Evolutionary conservation across 768 basidiomycete genomes (phyloP).

Genomic region (Pisolithus marmoratus): DNA sequence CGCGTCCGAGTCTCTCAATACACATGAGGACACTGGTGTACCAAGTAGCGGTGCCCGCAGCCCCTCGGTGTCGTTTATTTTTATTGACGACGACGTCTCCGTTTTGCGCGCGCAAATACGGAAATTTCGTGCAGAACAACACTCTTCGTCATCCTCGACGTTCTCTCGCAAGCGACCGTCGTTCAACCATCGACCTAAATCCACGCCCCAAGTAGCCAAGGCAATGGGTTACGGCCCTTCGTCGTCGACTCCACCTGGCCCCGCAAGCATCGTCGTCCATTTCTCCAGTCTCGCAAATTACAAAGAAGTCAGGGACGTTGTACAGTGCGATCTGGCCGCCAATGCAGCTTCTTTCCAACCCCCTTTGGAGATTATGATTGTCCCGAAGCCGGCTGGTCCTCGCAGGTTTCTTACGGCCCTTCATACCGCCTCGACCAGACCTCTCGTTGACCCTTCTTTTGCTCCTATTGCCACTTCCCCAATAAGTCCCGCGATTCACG

Average conservation of each 20-base stretch:
- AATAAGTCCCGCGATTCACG: conserved; percentile 59
- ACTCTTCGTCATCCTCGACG: conserved; percentile 30
- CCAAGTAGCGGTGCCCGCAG: conserved; percentile 21
- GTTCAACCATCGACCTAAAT: conserved; percentile 69
- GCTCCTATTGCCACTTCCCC: conserved; percentile 93
- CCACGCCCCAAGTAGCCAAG: conserved; percentile 74
- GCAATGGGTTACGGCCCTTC: conserved; percentile 34
- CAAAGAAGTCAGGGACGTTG: conserved; percentile 78
- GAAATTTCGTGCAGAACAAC: conserved; percentile 55
- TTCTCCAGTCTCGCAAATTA: conserved; percentile 90
- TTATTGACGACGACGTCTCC: conserved; percentile 89
- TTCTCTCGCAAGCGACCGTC: conserved; percentile 62
- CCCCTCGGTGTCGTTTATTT: conserved; percentile 54
- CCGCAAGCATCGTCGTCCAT: conserved; percentile 58
- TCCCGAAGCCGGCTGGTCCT: conserved; percentile 96
- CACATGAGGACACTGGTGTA: conserved; percentile 15
- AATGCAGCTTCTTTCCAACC: conserved; percentile 39
- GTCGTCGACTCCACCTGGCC: conserved; percentile 23
- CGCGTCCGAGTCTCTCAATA: conserved; percentile 7
- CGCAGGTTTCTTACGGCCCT: conserved; percentile 88
- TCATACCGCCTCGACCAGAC: conserved; percentile 83
- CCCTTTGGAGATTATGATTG: conserved; percentile 89
- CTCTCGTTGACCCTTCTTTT: conserved; percentile 87
- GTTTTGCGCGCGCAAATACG: conserved; percentile 73
- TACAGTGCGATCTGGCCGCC: conserved; percentile 54